Evolutionary conservation across 768 basidiomycete species (phyloP).

Genomic region (Suillus subaureus): DNA sequence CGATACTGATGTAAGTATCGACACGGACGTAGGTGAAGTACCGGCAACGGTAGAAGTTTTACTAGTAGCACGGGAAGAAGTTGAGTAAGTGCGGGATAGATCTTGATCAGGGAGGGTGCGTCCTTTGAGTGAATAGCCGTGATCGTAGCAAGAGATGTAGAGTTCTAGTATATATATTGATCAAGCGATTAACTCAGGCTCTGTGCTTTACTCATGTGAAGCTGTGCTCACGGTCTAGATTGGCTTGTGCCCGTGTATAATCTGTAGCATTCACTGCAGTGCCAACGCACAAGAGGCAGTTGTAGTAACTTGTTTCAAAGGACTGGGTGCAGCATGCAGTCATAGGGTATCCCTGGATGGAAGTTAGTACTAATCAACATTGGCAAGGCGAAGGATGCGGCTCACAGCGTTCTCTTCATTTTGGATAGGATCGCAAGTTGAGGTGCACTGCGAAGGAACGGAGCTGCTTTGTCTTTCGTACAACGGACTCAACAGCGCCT

Average conservation of each 20-base stretch:
- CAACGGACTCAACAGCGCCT: constrained; percentile 6
- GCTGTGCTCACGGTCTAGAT: constrained; percentile 38
- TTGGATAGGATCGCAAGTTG: constrained; percentile 26
- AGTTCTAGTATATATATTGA: constrained; percentile 19
- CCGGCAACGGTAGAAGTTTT: not conserved
- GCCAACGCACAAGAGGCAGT: constrained; percentile 45
- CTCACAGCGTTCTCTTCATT: constrained; percentile 27
- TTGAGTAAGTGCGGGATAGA: constrained; percentile 12
- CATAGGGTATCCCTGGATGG: constrained; percentile 28
- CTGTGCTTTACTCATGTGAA: not conserved
- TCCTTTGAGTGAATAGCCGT: constrained; percentile 25
- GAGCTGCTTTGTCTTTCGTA: constrained; percentile 21
- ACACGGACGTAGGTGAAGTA: not conserved
- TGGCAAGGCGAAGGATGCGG: not conserved
- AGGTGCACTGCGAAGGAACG: constrained; percentile 26
- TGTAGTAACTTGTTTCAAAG: constrained; percentile 43
- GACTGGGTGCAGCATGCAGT: constrained; percentile 40
- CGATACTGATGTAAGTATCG: not conserved
- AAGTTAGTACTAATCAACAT: constrained; percentile 13
- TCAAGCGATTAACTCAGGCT: not conserved
- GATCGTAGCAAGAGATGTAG: constrained; percentile 27
- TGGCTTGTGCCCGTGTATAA: constrained; percentile 30
- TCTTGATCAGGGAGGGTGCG: constrained; percentile 30
- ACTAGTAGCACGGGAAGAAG: not conserved
- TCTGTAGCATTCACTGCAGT: constrained; percentile 25